These are phyloP conservation scores for Kazachstania sp. DNA, from an alignment of 1,139 yeast species.

Conservation along the genomic window DNA sequence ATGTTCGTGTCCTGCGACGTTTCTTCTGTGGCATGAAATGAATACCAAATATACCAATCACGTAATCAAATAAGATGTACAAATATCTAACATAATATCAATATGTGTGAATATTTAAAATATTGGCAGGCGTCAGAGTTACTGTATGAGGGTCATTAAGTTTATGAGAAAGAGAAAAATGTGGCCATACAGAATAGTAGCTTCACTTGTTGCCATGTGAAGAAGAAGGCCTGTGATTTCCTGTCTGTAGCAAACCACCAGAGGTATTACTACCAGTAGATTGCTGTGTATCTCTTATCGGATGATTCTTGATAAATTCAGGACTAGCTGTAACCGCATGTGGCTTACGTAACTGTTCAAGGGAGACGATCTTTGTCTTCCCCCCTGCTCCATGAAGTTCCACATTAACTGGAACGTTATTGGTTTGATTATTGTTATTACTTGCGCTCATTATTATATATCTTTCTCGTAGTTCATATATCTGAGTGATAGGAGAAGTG, in stretches of 20 bases:
- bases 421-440: neutral
- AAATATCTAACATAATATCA: too few species aligned
- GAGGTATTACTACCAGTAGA: neutral
- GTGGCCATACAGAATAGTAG: neutral
- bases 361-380: conserved; percentile 12
- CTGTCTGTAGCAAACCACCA: conserved; percentile 9
- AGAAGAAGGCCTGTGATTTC: conserved; percentile 17
- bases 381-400: conserved; percentile 19
- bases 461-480: neutral
- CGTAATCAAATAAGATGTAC: too few species aligned
- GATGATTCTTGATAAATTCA: conserved; percentile 1
- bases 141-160: too few species aligned
- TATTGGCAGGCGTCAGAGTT: too few species aligned
- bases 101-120: too few species aligned
- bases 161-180: neutral
- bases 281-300: neutral
- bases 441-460: neutral
- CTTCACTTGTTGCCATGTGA: neutral
- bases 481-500: too few species aligned
- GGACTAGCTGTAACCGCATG: conserved; percentile 16
- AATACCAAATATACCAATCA: too few species aligned
- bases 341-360: conserved; percentile 18
- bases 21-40: too few species aligned
- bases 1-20: too few species aligned
- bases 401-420: conserved; percentile 7